Conservation (phyloP, 495 filamentous ascomycete species). For the Hypoxylon cercidicola region DNA sequence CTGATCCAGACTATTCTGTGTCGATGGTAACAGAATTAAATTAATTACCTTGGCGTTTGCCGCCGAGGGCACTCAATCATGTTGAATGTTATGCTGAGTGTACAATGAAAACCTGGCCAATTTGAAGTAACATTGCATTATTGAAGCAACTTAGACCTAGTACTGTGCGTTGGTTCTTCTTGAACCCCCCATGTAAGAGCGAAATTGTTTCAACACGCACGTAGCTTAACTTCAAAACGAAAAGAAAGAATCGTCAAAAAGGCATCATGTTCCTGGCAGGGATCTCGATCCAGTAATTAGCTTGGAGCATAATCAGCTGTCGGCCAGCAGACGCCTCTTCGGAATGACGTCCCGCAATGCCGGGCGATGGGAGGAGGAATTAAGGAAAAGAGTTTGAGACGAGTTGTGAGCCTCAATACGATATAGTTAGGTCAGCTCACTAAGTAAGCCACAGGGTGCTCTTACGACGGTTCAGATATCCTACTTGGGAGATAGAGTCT, state of each 20-base stretch:
- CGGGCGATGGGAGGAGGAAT: constrained; percentile 21
- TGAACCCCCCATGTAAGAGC: neutral
- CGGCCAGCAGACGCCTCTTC: constrained; percentile 24
- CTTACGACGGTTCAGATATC: constrained; percentile 22
- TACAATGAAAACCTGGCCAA: constrained; percentile 11
- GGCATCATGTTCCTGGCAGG: constrained; percentile 6
- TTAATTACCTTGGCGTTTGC: constrained; percentile 38
- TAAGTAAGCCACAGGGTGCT: constrained; percentile 31
- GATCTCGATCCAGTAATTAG: constrained; percentile 25
- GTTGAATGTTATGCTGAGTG: constrained; percentile 7
- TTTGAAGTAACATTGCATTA: constrained; percentile 3
- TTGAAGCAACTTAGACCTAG: neutral
- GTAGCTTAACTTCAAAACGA: constrained; percentile 3
- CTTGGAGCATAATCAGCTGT: constrained; percentile 21
- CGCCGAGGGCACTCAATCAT: constrained; percentile 5
- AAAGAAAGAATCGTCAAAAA: constrained; percentile 10
- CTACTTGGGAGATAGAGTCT: constrained; percentile 31
- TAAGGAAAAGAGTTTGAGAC: constrained; percentile 18
- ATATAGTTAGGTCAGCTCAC: constrained; percentile 12
- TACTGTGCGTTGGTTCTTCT: too few relatives aligned
- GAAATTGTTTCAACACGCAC: neutral
- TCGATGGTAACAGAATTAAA: constrained; percentile 33
- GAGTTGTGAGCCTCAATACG: constrained; percentile 26
- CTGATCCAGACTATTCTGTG: constrained; percentile 30
- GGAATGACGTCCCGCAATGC: constrained; percentile 35